Conservation (phyloP, 148 eudicot genomes). For the Vaccinium darrowii region DNA sequence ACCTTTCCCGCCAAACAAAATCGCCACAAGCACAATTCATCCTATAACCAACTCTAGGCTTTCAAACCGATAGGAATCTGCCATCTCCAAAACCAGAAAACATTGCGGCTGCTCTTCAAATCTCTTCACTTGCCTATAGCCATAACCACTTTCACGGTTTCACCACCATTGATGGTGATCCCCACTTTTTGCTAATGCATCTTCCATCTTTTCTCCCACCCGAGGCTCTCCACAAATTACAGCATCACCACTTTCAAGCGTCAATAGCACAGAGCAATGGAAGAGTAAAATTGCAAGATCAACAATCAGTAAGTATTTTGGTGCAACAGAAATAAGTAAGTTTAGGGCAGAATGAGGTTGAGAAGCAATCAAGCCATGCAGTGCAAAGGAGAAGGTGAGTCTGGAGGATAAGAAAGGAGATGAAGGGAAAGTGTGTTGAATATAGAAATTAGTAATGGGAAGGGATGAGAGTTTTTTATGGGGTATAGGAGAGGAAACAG, state of each 20-base stretch:
- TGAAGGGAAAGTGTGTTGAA: conserved; percentile 70
- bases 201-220: conserved; percentile 43
- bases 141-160: conserved; percentile 41
- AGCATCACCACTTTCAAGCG: conserved; percentile 52
- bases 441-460: conserved; percentile 52
- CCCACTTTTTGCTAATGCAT: conserved; percentile 41
- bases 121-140: conserved; percentile 61
- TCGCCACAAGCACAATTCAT: conserved; percentile 59
- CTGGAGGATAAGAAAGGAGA: conserved; percentile 65
- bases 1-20: conserved; percentile 72
- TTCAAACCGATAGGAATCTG: conserved; percentile 52
- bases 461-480: conserved; percentile 47
- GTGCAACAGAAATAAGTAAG: conserved; percentile 29
- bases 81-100: conserved; percentile 46
- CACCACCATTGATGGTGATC: conserved; percentile 52
- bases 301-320: conserved; percentile 36
- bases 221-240: conserved; percentile 47
- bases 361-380: conserved; percentile 49
- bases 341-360: conserved; percentile 33
- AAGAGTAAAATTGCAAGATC: conserved; percentile 68
- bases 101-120: conserved; percentile 56
- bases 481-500: conserved; percentile 54
- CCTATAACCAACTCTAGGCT: conserved; percentile 57
- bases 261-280: conserved; percentile 68
- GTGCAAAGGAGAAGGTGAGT: conserved; percentile 52